Evolutionary conservation across 2,329 filamentous ascomycete species (phyloP).

Genomic region (Hyphodiscus sp.): DNA sequence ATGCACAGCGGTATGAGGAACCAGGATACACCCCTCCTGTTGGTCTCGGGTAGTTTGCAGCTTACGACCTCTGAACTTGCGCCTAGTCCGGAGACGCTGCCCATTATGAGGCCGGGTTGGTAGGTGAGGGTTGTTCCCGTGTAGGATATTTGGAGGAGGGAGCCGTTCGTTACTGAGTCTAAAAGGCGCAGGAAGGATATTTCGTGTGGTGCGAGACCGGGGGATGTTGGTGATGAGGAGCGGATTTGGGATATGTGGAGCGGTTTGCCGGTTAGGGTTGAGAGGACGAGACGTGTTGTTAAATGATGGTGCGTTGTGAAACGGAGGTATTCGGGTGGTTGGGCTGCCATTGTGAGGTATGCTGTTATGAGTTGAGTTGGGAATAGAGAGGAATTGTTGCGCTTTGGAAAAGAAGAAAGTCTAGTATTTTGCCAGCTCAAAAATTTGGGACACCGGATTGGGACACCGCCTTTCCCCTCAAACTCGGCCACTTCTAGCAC

Average conservation of each 20-base stretch:
- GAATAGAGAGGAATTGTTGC: background rate
- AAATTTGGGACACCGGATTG: conserved; percentile 2
- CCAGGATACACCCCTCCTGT: conserved; percentile 79
- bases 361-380: conserved; percentile 1
- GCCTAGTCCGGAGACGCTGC: conserved; percentile 65
- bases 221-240: conserved; percentile 74
- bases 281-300: conserved; percentile 75
- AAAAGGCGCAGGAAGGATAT: conserved; percentile 93
- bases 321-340: conserved; percentile 47
- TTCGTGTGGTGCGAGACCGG: conserved; percentile 86
- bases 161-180: conserved; percentile 91
- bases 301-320: conserved; percentile 84
- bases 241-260: conserved; percentile 94
- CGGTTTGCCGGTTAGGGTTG: conserved; percentile 83
- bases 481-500: no score
- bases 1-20: conserved; percentile 86
- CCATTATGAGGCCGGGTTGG: conserved; percentile 86
- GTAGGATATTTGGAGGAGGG: conserved; percentile 90
- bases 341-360: conserved; percentile 24
- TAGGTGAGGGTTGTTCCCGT: conserved; percentile 92
- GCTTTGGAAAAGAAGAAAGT: conserved; percentile 2
- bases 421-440: conserved; percentile 9
- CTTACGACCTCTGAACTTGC: conserved; percentile 65
- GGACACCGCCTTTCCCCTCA: conserved; percentile 10
- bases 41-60: conserved; percentile 72